Conservation (phyloP, 768 basidiomycete genomes). For the Macrocybe gigantea region DNA sequence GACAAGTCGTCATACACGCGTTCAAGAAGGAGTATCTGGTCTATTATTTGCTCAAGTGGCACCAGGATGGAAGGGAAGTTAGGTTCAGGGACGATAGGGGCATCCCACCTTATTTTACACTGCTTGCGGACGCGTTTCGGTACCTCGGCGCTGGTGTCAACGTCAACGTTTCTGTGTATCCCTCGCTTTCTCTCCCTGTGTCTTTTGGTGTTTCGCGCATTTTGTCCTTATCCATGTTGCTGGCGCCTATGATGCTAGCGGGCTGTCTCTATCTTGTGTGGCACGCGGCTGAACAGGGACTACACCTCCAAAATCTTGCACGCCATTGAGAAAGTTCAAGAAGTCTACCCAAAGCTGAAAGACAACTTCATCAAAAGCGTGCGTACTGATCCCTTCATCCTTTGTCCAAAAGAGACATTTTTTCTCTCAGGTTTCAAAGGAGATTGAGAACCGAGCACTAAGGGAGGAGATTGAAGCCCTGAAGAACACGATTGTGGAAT, state of each 20-base stretch:
- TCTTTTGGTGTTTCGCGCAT: conserved; percentile 35
- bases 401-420: too few relatives aligned
- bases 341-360: conserved; percentile 70
- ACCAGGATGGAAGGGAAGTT: conserved; percentile 55
- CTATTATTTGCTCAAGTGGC: conserved; percentile 80
- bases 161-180: conserved; percentile 13
- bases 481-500: too few relatives aligned
- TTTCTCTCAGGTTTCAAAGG: too few relatives aligned
- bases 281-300: conserved; percentile 69
- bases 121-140: conserved; percentile 84
- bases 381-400: too few relatives aligned
- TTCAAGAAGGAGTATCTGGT: conserved; percentile 79
- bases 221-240: not conserved
- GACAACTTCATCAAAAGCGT: too few relatives aligned
- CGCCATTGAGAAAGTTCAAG: conserved; percentile 63
- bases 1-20: conserved; percentile 52
- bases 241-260: conserved; percentile 29
- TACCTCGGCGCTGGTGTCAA: conserved; percentile 66
- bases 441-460: too few relatives aligned
- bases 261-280: conserved; percentile 69
- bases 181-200: too few relatives aligned
- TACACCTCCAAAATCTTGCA: conserved; percentile 75
- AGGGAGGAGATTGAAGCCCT: too few relatives aligned
- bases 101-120: conserved; percentile 71
- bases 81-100: conserved; percentile 45